Percentiles rank a stretch among this genome's conserved stretches.
These are phyloP conservation scores for Leucogyrophana mollusca DNA, from an alignment of 768 basidiomycete genomes.

Conservation along the genomic window DNA sequence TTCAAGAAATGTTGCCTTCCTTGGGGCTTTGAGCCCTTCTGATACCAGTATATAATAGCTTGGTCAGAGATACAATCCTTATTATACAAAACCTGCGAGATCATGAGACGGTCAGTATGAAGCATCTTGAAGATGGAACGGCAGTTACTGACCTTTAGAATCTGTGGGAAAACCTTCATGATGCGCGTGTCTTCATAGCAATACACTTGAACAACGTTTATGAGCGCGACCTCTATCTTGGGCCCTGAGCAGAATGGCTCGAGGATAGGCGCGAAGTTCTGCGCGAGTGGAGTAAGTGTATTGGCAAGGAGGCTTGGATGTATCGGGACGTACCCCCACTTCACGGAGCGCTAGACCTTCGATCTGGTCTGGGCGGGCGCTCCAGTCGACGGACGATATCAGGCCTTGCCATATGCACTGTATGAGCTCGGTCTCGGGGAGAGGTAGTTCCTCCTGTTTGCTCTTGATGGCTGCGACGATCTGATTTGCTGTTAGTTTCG, in stretches of 20 bases:
- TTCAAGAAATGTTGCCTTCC: conserved; percentile 95
- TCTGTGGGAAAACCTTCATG: conserved; percentile 92
- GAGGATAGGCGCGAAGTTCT: conserved; percentile 84
- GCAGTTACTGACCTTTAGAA: conserved; percentile 69
- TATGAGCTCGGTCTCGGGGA: conserved; percentile 83
- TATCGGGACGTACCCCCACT: conserved; percentile 64
- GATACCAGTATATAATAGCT: conserved; percentile 97
- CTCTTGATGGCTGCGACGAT: conserved; percentile 73
- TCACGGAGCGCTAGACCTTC: conserved; percentile 87
- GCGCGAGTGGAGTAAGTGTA: conserved; percentile 3
- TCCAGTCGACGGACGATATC: conserved; percentile 86
- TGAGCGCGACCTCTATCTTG: conserved; percentile 90
- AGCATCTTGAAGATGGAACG: not conserved
- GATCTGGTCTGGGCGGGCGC: conserved; percentile 86
- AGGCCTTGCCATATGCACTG: conserved; percentile 92
- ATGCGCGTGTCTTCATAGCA: conserved; percentile 96
- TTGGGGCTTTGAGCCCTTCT: conserved; percentile 95
- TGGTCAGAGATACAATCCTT: conserved; percentile 94
- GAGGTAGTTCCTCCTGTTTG: conserved; percentile 74
- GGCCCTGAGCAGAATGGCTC: conserved; percentile 88
- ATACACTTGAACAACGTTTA: conserved; percentile 94
- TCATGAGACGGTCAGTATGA: conserved; percentile 11
- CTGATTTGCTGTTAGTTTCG: conserved; percentile 36
- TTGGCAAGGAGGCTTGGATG: not conserved
- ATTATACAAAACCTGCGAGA: conserved; percentile 82